phyloP scores from a whole-genome alignment of 768 basidiomycete genomes.

The Nevesoporus exiguus region DNA sequence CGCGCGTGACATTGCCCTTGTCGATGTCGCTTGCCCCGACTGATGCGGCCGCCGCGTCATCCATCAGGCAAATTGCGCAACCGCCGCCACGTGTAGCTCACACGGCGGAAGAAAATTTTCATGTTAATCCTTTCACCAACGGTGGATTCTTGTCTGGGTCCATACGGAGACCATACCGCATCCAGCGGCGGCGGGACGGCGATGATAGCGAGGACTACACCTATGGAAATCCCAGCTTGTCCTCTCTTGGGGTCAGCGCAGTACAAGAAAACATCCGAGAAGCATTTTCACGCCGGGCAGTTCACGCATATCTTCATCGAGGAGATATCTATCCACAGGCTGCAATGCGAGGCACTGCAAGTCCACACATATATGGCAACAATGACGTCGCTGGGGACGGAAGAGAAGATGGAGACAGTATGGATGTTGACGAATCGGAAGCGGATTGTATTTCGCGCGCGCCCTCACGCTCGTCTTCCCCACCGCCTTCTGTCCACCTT shows the following conservation, averaged over 20 bases:
- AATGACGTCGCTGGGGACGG: conserved; percentile 26
- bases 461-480: conserved; percentile 48
- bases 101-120: conserved; percentile 57
- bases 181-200: conserved; percentile 20
- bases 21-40: conserved; percentile 11
- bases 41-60: conserved; percentile 11
- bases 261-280: conserved; percentile 58
- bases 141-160: conserved; percentile 11
- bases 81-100: conserved; percentile 39
- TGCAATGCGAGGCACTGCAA: conserved; percentile 12
- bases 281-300: conserved; percentile 48
- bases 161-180: conserved; percentile 23
- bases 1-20: conserved; percentile 11
- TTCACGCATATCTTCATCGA: conserved; percentile 35
- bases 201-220: conserved; percentile 31
- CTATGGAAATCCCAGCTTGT: conserved; percentile 52
- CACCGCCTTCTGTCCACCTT: conserved; percentile 37
- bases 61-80: conserved; percentile 16
- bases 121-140: conserved; percentile 26
- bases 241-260: conserved; percentile 50
- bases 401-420: conserved; percentile 39
- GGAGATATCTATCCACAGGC: conserved; percentile 25
- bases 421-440: conserved; percentile 49
- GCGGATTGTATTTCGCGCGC: conserved; percentile 54
- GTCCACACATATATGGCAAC: conserved; percentile 13